phyloP scores from a whole-genome alignment of 768 basidiomycete species.

The Collybiopsis luxurians region DNA sequence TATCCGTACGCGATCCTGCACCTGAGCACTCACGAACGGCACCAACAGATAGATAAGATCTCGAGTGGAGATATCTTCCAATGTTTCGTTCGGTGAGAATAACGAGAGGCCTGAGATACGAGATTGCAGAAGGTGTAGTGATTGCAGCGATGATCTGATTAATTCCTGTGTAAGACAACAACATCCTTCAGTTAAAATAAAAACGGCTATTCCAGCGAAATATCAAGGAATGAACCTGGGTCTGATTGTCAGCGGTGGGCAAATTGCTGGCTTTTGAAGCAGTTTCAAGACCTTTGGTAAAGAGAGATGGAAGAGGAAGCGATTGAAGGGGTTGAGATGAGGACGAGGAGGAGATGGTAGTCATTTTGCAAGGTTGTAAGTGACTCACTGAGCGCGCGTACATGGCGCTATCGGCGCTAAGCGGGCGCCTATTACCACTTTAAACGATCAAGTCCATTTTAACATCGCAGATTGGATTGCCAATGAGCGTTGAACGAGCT shows the following conservation, averaged over 20 bases:
- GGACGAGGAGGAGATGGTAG: conserved; percentile 5
- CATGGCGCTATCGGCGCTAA: too few species aligned
- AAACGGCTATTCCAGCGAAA: too few species aligned
- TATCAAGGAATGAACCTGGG: conserved; percentile 32
- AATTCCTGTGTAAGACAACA: too few species aligned
- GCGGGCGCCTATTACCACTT: too few species aligned
- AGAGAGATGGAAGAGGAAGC: conserved; percentile 37
- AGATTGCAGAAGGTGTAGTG: conserved; percentile 51
- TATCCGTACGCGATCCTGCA: conserved; percentile 57
- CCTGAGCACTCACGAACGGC: conserved; percentile 65
- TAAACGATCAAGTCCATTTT: too few species aligned
- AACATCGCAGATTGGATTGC: too few species aligned
- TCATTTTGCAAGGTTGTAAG: conserved; percentile 13
- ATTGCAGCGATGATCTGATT: conserved; percentile 49
- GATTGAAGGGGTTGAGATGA: background rate
- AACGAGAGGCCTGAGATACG: conserved; percentile 61
- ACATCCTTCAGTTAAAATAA: too few species aligned
- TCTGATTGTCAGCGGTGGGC: conserved; percentile 39
- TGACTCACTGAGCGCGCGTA: conserved; percentile 1
- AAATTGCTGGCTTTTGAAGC: conserved; percentile 37
- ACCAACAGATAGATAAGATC: conserved; percentile 77
- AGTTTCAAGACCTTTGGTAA: conserved; percentile 29
- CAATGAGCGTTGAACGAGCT: too few species aligned
- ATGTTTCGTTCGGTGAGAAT: conserved; percentile 80
- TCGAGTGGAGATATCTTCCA: conserved; percentile 79